These are phyloP conservation scores for Magnusiomyces tetraspermus DNA, from an alignment of 1,139 yeast species.

Conservation along the genomic window DNA sequence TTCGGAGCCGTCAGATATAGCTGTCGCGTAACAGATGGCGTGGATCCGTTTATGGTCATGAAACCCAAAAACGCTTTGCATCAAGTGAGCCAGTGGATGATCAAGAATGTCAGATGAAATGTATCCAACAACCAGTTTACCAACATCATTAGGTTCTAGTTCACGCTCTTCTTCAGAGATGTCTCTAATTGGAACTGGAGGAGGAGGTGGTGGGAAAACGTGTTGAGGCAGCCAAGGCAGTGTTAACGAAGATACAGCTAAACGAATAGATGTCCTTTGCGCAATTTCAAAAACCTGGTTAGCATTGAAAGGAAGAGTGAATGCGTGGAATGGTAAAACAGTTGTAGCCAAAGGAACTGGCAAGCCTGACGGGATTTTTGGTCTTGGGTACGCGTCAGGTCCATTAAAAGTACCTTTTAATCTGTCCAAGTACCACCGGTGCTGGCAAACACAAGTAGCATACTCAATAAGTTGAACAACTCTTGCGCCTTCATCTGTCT, in stretches of 20 bases:
- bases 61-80: slow-evolving; percentile 32
- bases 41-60: slow-evolving; percentile 23
- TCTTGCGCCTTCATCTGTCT: slow-evolving; percentile 25
- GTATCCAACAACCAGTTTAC: slow-evolving; percentile 27
- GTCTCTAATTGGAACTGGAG: slow-evolving; percentile 19
- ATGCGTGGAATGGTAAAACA: slow-evolving; percentile 31
- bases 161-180: background rate
- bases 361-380: slow-evolving; percentile 25
- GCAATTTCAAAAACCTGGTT: slow-evolving; percentile 25
- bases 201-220: slow-evolving; percentile 30
- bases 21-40: slow-evolving; percentile 29
- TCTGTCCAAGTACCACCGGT: slow-evolving; percentile 28
- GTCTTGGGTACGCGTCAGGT: slow-evolving; percentile 15
- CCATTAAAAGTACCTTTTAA: slow-evolving; percentile 9
- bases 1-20: slow-evolving; percentile 26
- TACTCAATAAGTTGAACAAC: slow-evolving; percentile 24
- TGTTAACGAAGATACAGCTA: slow-evolving; percentile 23
- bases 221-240: slow-evolving; percentile 26
- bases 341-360: slow-evolving; percentile 29
- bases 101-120: slow-evolving; percentile 31
- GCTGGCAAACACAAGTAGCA: slow-evolving; percentile 23
- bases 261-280: slow-evolving; percentile 27
- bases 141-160: slow-evolving; percentile 10
- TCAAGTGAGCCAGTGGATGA: slow-evolving; percentile 32
- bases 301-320: slow-evolving; percentile 28